Evolutionary conservation across 805 yeast species (phyloP).

Genomic region (Saturnispora ahearnii): DNA sequence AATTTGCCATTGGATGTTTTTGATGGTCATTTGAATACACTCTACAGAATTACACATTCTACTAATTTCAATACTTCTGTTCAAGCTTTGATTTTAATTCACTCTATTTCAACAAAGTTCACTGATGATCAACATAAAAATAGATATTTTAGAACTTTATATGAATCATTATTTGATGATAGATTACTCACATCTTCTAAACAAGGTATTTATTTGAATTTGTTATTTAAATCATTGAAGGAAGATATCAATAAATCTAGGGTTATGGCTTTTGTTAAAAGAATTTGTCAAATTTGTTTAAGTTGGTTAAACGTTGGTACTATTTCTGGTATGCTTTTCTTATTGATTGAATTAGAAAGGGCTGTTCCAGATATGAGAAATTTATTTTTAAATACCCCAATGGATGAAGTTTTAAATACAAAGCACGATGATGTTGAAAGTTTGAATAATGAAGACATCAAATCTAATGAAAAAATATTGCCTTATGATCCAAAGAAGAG

Average conservation of each 20-base stretch:
- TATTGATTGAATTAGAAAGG: conserved; percentile 62
- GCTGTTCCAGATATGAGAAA: conserved; percentile 58
- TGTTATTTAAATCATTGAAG: conserved; percentile 76
- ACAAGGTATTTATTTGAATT: conserved; percentile 83
- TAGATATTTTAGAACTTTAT: conserved; percentile 78
- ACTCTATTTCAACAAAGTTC: conserved; percentile 65
- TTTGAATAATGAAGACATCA: conserved; percentile 21
- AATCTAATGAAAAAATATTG: conserved; percentile 8
- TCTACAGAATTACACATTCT: conserved; percentile 87
- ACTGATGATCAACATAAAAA: conserved; percentile 29
- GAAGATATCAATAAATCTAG: conserved; percentile 55
- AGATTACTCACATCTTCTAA: conserved; percentile 81
- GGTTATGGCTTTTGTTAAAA: conserved; percentile 81
- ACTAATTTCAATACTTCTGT: conserved; percentile 90
- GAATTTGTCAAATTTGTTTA: conserved; percentile 76
- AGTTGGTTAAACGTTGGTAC: conserved; percentile 88
- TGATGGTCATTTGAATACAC: conserved; percentile 68
- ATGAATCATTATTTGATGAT: conserved; percentile 81
- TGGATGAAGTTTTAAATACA: conserved; percentile 40
- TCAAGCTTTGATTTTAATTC: conserved; percentile 80
- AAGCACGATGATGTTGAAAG: conserved; percentile 33
- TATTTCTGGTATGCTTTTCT: conserved; percentile 69
- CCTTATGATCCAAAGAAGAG: conserved; percentile 78
- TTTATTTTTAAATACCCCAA: conserved; percentile 46
- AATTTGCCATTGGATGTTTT: conserved; percentile 61